Evolutionary conservation across 306 rosid genomes (phyloP).

Genomic region (Delonix regia): DNA sequence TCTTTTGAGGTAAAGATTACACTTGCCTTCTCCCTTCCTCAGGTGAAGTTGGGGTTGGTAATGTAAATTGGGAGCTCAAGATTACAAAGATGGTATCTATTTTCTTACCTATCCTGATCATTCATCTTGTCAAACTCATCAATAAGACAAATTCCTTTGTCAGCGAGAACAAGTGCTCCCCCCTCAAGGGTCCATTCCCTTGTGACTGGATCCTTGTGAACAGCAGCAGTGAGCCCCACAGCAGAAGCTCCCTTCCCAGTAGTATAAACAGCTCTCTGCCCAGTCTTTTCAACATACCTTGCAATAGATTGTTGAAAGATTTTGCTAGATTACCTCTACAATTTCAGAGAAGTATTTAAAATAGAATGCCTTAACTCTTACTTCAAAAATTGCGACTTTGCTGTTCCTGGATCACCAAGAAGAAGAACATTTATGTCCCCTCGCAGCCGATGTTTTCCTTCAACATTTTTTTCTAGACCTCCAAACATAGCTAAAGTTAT

Average conservation of each 20-base stretch:
- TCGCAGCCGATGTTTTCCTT: slow-evolving; percentile 85
- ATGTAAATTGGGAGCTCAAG: slow-evolving; percentile 4
- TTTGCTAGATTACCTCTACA: background rate
- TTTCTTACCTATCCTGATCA: slow-evolving; percentile 90
- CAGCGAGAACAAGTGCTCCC: slow-evolving; percentile 99
- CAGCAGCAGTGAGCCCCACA: slow-evolving; percentile 99
- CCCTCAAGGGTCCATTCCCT: slow-evolving; percentile 99
- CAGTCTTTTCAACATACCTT: slow-evolving; percentile 97
- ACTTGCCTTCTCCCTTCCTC: background rate
- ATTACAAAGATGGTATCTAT: background rate
- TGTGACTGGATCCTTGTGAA: slow-evolving; percentile 97
- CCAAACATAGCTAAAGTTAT: slow-evolving; percentile 98
- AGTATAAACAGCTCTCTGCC: slow-evolving; percentile 97
- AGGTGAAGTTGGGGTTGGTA: background rate
- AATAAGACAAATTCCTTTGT: slow-evolving; percentile 95
- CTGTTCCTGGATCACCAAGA: slow-evolving; percentile 98
- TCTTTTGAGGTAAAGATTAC: background rate
- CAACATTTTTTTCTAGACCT: slow-evolving; percentile 92
- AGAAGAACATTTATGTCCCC: slow-evolving; percentile 98
- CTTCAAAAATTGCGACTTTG: slow-evolving; percentile 99
- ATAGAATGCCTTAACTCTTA: slow-evolving; percentile 45
- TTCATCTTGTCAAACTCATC: slow-evolving; percentile 99
- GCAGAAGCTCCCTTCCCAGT: slow-evolving; percentile 99
- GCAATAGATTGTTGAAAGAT: background rate
- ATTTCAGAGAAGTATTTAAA: slow-evolving; percentile 10